Base-by-base conservation (phyloP, 495 filamentous ascomycete species). In the Terfezia claveryi region DNA sequence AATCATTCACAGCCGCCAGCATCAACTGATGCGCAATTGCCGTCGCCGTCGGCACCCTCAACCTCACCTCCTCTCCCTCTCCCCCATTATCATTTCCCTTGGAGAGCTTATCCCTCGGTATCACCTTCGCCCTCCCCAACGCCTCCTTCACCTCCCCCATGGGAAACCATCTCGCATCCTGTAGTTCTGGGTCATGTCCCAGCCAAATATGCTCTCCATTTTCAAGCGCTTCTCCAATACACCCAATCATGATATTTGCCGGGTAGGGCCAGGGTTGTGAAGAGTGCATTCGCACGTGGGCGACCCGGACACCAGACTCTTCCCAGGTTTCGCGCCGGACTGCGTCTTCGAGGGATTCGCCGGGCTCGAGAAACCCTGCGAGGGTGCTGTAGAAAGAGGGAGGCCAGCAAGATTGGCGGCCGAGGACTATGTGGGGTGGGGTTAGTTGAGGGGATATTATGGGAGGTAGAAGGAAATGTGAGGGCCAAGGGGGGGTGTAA, bases 281-380 rank as follows among this genome's bases (percentile, higher is more conserved):
- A 23, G 80, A 85, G 63, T 98, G 89, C 54, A 98, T 81, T 0
- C 94, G 76, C 14, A 98, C 92, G 1, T 89, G 75, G 8, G 86
- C 88, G 2, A 94, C 75, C 8, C 69, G 73, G 14, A 96, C 84
- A 3, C 91, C 91, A 46, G 81, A 77, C 66, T 98, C 91, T 64
- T 98, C 91, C 85, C 87, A 96, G 1, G 94, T 87, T 68, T 98
- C 92, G 52, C 91, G 75, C 0, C 92, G 79, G 1, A 96, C 89
- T 6, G 91, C 87, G 68, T 95, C 92, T 64, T 96, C 92, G 55
- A 96, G 81, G 10, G 78, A 83, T 72, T 98, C 91, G 1, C 83
- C 92, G 8, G 91, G 91, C 68, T 98, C 91, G 56, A 88, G 80
- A 68, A 98, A 98, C 0, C 91, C 92, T 0, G 91, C 91, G 2